These are phyloP conservation scores for Termitomyces sp. DNA, from an alignment of 768 basidiomycete genomes.

Conservation along the genomic window DNA sequence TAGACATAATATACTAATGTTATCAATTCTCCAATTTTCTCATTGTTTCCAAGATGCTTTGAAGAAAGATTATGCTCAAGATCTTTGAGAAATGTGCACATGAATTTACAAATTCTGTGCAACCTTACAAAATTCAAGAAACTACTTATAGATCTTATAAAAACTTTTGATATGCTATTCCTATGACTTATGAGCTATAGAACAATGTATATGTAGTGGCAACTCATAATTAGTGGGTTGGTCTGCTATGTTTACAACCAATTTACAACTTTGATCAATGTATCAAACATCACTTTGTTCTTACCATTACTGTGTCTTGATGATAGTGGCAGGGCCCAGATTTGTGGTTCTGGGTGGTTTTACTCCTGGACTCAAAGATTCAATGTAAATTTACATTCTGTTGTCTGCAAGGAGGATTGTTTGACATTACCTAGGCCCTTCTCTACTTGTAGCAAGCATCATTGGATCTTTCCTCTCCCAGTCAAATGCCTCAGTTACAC, in stretches of 20 bases:
- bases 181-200: too few relatives aligned
- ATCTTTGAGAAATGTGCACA: too few relatives aligned
- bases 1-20: not conserved
- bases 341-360: not conserved
- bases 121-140: too few relatives aligned
- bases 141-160: too few relatives aligned
- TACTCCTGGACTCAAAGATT: not conserved
- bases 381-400: not conserved
- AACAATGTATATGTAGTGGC: too few relatives aligned
- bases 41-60: too few relatives aligned
- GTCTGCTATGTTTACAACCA: not conserved
- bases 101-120: too few relatives aligned
- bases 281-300: not conserved
- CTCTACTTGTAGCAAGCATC: not conserved
- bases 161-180: too few relatives aligned
- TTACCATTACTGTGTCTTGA: not conserved
- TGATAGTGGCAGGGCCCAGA: not conserved
- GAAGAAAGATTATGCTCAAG: too few relatives aligned
- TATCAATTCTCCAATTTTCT: not conserved
- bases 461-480: not conserved
- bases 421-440: not conserved
- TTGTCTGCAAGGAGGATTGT: not conserved
- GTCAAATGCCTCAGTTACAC: not conserved
- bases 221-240: not conserved
- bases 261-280: not conserved